These are phyloP conservation scores for Penicillium sp. DNA, from an alignment of 2,329 filamentous ascomycete genomes.

Conservation along the genomic window DNA sequence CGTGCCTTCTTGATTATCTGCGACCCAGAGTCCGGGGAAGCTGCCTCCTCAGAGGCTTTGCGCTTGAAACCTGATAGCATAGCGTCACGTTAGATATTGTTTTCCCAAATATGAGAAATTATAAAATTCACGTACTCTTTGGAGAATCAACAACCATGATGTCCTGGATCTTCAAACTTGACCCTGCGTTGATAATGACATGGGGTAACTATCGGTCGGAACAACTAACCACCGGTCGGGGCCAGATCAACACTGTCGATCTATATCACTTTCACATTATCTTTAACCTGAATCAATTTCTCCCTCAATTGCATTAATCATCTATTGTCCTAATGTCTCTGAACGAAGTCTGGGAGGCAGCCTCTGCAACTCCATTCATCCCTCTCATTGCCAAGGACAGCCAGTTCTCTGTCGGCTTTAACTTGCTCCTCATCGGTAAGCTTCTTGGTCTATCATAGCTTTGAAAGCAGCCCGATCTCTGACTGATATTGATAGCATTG, in stretches of 20 bases:
- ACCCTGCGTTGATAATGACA: conserved; percentile 2
- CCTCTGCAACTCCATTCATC: conserved; percentile 73
- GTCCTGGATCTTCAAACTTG: neutral
- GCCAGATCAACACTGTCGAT: conserved; percentile 17
- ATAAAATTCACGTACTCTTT: conserved; percentile 27
- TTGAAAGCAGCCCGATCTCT: conserved; percentile 3
- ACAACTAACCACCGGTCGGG: conserved; percentile 11
- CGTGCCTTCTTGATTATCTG: conserved; percentile 42
- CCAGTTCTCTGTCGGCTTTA: conserved; percentile 75
- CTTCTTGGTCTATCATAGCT: conserved; percentile 15
- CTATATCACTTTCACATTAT: neutral
- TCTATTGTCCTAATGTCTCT: conserved; percentile 50
- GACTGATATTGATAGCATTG: conserved; percentile 43
- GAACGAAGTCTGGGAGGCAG: conserved; percentile 86
- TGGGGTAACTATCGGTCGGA: conserved; percentile 8
- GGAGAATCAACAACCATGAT: conserved; percentile 19
- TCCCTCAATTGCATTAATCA: conserved; percentile 1
- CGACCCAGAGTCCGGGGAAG: conserved; percentile 36
- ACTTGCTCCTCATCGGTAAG: conserved; percentile 59
- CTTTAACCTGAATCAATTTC: conserved; percentile 3
- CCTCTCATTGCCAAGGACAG: conserved; percentile 69
- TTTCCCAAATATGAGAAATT: neutral
- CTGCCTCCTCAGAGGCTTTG: conserved; percentile 44
- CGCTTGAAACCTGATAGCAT: conserved; percentile 35
- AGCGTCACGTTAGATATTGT: neutral